Evolutionary conservation across 2,329 filamentous ascomycete species (phyloP), one percentile per base, ranked within the genome.

Genomic region (Grosmannia clavigera): DNA sequence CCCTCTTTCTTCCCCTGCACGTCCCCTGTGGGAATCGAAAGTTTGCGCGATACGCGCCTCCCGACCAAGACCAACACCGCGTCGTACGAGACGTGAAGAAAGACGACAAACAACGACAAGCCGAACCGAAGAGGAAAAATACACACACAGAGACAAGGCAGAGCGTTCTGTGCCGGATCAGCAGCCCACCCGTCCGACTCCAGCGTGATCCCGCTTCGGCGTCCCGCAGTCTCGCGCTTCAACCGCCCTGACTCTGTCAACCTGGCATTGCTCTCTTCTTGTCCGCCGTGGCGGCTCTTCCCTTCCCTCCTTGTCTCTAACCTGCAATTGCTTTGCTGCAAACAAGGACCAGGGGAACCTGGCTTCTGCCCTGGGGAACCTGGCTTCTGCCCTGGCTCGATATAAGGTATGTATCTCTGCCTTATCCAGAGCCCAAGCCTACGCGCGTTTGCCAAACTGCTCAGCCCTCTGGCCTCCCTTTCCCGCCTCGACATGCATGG

Each of bases 141-240:
- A 55, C 11, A 54, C 27, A 54, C 52, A 16, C 16, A 31, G 31
- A 46, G n/a, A 7, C n/a, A 22, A 25, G 50, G 27, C 50, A 31
- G n/a, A 31, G 25, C 5, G 9, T 9, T 35, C 33, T 40, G 58
- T 22, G 50, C n/a, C 58, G 56, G 58, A 56, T 33, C 58, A 55
- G 43, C 58, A 59, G 51, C 48, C 43, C 33, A 33, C 57, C 57
- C 16, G 46, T n/a, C 35, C 57, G n/a, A 22, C 57, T 53, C 50
- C 57, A 58, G 50, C 58, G 43, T 51, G 33, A 31, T 56, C 29
- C 19, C 22, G 38, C 50, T 27, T 35, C 57, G 14, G 25, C 27
- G 29, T 27, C 33, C 22, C 31, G 22, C 33, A 29, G 12, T 52
- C 16, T 53, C 22, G 7, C 16, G 14, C 31, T 57, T n/a, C 51